These are phyloP conservation scores for Trichophyton simii DNA, from an alignment of 2,329 filamentous ascomycete species.

Conservation along the genomic window DNA sequence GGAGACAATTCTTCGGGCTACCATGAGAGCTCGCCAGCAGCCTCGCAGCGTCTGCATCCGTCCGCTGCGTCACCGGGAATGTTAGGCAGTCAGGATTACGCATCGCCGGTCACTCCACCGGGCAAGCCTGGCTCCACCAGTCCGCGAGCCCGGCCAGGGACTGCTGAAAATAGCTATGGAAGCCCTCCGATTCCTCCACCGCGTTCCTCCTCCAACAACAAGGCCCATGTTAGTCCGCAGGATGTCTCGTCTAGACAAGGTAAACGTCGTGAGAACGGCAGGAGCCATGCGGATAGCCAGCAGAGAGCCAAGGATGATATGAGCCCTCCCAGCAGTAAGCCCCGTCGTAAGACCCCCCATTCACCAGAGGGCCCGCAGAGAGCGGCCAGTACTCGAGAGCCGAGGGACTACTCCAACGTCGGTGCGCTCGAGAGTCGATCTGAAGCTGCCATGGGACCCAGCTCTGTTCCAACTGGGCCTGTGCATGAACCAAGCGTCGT, in stretches of 20 bases:
- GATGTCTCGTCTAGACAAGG: slow-evolving; percentile 28
- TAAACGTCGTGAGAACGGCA: slow-evolving; percentile 29
- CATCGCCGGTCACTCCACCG: slow-evolving; percentile 24
- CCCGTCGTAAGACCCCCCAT: slow-evolving; percentile 37
- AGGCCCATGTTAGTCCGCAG: slow-evolving; percentile 30
- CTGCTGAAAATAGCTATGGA: slow-evolving; percentile 40
- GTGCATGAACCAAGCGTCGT: slow-evolving; percentile 68
- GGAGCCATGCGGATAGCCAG: slow-evolving; percentile 22
- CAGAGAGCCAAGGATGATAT: slow-evolving; percentile 31
- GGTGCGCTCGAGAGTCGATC: slow-evolving; percentile 22
- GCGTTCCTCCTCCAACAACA: slow-evolving; percentile 65
- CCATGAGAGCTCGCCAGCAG: background rate
- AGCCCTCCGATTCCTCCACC: slow-evolving; percentile 61
- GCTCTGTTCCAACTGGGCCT: slow-evolving; percentile 47
- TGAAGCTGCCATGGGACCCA: slow-evolving; percentile 38
- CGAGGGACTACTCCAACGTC: slow-evolving; percentile 25
- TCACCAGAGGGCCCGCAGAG: slow-evolving; percentile 36
- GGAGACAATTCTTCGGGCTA: background rate
- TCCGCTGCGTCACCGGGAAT: slow-evolving; percentile 30
- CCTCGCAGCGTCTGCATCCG: slow-evolving; percentile 20
- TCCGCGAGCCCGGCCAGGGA: slow-evolving; percentile 18
- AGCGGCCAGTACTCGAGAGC: slow-evolving; percentile 31
- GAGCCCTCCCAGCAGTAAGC: slow-evolving; percentile 26
- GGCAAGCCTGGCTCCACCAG: background rate
- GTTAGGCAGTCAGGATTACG: slow-evolving; percentile 21